Conservation (phyloP, 2,329 filamentous ascomycete species). For the Spiromastix sp. region DNA sequence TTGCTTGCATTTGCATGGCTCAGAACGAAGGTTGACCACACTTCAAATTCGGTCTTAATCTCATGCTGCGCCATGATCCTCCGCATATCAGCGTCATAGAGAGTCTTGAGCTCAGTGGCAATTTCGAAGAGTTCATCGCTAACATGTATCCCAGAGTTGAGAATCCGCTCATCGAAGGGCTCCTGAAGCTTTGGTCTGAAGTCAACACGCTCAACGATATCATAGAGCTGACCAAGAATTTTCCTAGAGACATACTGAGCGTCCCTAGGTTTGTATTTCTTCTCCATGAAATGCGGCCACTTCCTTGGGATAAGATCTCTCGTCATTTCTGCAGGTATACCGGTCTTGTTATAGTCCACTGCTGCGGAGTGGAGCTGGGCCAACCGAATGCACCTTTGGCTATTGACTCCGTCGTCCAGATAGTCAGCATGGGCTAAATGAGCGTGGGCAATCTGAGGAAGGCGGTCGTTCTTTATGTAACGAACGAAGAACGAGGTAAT, state of each 20-base stretch:
- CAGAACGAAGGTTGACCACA: slow-evolving; percentile 79
- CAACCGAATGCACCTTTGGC: slow-evolving; percentile 60
- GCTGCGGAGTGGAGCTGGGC: slow-evolving; percentile 78
- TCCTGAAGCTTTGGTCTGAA: slow-evolving; percentile 64
- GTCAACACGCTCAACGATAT: slow-evolving; percentile 57
- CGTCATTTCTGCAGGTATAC: slow-evolving; percentile 61
- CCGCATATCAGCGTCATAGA: slow-evolving; percentile 68
- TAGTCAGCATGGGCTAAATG: slow-evolving; percentile 71
- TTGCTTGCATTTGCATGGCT: slow-evolving; percentile 58
- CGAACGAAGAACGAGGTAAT: slow-evolving; percentile 78
- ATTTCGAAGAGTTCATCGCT: slow-evolving; percentile 44
- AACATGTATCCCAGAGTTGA: slow-evolving; percentile 48
- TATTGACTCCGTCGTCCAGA: slow-evolving; percentile 52
- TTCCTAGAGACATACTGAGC: slow-evolving; percentile 56
- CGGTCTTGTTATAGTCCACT: slow-evolving; percentile 91
- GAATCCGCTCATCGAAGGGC: slow-evolving; percentile 65
- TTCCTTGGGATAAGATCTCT: slow-evolving; percentile 46
- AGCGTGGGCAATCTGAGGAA: slow-evolving; percentile 68
- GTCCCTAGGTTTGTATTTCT: slow-evolving; percentile 36
- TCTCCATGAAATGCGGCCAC: slow-evolving; percentile 89
- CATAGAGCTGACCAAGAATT: slow-evolving; percentile 73
- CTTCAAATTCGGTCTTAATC: slow-evolving; percentile 79
- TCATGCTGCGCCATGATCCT: slow-evolving; percentile 78
- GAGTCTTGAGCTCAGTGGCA: slow-evolving; percentile 57
- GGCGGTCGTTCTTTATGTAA: slow-evolving; percentile 83